Evolutionary conservation across 257 asterid genomes (phyloP).

Genomic region (Parsonsia alboflavescens): DNA sequence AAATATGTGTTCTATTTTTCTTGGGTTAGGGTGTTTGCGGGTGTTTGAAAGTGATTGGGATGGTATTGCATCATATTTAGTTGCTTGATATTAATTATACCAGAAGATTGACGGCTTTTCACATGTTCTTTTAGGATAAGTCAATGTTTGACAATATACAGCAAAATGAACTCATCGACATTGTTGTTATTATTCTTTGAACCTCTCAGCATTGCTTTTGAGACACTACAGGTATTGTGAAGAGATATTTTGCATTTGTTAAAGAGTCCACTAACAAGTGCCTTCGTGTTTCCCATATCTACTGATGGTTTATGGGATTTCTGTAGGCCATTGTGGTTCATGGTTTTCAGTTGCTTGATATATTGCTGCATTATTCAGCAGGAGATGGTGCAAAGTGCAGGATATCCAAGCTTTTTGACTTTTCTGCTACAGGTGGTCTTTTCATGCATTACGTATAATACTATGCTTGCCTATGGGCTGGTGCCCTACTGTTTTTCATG

Average conservation of each 20-base stretch:
- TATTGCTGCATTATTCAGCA: conserved; percentile 75
- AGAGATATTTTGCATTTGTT: background rate
- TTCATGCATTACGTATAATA: background rate
- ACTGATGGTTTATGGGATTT: conserved; percentile 16
- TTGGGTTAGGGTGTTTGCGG: no score
- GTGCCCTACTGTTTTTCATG: background rate
- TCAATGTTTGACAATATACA: conserved; percentile 48
- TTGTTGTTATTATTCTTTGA: conserved; percentile 76
- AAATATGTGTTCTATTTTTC: background rate
- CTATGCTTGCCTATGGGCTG: background rate
- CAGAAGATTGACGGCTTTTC: conserved; percentile 14
- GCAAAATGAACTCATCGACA: conserved; percentile 45
- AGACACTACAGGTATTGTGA: conserved; percentile 77
- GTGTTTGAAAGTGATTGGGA: no score
- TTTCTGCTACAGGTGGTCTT: conserved; percentile 66
- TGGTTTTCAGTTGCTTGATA: conserved; percentile 90
- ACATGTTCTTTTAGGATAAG: conserved; percentile 51
- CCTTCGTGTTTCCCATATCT: background rate
- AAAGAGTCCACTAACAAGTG: background rate
- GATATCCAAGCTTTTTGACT: conserved; percentile 57
- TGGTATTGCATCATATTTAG: background rate
- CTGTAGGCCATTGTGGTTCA: conserved; percentile 87
- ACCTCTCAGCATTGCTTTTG: conserved; percentile 91
- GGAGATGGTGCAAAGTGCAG: conserved; percentile 56
- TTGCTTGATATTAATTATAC: background rate